These are phyloP conservation scores for Amanita pallidorosea DNA, from an alignment of 768 basidiomycete genomes.

Conservation along the genomic window DNA sequence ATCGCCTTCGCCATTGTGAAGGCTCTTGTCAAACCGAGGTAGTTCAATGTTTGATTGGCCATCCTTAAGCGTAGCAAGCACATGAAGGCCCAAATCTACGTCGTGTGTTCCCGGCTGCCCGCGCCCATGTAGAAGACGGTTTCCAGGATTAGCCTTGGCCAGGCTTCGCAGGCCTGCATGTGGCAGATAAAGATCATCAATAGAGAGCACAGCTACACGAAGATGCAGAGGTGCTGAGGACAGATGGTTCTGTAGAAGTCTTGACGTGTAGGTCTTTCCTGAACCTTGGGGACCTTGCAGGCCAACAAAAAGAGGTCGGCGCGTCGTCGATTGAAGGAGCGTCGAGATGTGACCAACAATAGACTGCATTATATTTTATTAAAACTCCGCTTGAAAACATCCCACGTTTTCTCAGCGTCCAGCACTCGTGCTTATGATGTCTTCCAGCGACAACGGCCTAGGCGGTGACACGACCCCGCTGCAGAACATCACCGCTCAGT, in stretches of 20 bases:
- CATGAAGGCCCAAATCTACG: constrained; percentile 43
- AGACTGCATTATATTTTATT: background rate
- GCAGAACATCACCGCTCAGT: constrained; percentile 36
- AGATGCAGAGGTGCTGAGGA: constrained; percentile 37
- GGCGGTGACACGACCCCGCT: constrained; percentile 35
- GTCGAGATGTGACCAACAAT: constrained; percentile 11
- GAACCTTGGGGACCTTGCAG: constrained; percentile 93
- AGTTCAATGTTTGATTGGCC: constrained; percentile 39
- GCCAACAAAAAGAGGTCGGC: constrained; percentile 66
- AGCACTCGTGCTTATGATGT: constrained; percentile 32
- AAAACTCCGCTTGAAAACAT: constrained; percentile 1
- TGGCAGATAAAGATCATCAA: constrained; percentile 82
- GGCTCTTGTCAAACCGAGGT: constrained; percentile 84
- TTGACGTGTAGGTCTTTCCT: constrained; percentile 79
- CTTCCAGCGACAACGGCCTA: constrained; percentile 28
- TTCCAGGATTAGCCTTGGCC: constrained; percentile 42
- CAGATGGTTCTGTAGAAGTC: constrained; percentile 35
- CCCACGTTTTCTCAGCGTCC: background rate
- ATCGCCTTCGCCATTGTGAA: constrained; percentile 77
- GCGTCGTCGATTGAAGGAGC: constrained; percentile 12
- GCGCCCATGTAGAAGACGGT: constrained; percentile 67
- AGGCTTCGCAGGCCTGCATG: constrained; percentile 49
- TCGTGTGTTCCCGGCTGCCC: constrained; percentile 95
- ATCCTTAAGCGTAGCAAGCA: constrained; percentile 39
- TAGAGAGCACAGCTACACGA: constrained; percentile 54